These are phyloP conservation scores for Phytopythium aichiense DNA, from an alignment of 352 stramenopile species.

Conservation along the genomic window DNA sequence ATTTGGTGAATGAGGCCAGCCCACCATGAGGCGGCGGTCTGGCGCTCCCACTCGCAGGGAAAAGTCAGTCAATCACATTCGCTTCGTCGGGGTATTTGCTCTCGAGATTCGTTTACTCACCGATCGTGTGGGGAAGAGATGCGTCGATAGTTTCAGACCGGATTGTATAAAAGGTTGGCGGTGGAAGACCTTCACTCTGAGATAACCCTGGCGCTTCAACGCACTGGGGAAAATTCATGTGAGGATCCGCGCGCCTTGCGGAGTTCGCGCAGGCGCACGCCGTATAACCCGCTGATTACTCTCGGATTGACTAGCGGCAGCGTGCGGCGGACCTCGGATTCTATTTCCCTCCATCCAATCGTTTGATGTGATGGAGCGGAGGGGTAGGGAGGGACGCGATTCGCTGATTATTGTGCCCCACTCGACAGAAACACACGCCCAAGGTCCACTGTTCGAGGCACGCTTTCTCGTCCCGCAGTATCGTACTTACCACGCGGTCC, in stretches of 20 bases:
- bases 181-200: slow-evolving; percentile 25
- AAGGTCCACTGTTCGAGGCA: not conserved
- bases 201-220: slow-evolving; percentile 18
- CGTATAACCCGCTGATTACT: not conserved
- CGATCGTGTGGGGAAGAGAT: not conserved
- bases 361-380: slow-evolving; percentile 4
- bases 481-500: not conserved
- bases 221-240: slow-evolving; percentile 7
- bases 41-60: not conserved
- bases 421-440: too few relatives aligned
- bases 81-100: not conserved
- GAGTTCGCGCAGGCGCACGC: not conserved
- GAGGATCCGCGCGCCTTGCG: slow-evolving; percentile 7
- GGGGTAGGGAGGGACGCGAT: too few relatives aligned
- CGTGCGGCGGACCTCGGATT: slow-evolving; percentile 4
- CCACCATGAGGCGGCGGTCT: not conserved
- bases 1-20: slow-evolving; percentile 51
- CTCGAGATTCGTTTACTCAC: not conserved
- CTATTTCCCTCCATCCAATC: slow-evolving; percentile 23
- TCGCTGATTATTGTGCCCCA: too few relatives aligned
- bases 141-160: slow-evolving; percentile 12
- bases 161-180: slow-evolving; percentile 10
- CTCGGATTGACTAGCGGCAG: not conserved
- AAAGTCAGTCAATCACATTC: not conserved
- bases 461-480: not conserved